These are phyloP conservation scores for Posidonia australis DNA, from an alignment of 106 monocot species.

Conservation along the genomic window DNA sequence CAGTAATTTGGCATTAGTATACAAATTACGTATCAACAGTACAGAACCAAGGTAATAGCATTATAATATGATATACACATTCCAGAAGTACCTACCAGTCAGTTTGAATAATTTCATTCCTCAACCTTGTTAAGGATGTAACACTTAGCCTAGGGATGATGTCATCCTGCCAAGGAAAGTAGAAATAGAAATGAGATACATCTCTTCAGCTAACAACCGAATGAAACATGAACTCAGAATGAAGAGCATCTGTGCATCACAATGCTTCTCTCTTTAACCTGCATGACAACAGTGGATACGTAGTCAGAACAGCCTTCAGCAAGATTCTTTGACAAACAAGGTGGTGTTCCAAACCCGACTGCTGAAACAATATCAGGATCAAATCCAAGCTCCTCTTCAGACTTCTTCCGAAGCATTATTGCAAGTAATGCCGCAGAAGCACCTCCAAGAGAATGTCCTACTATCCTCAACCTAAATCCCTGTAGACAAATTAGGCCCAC, in stretches of 20 bases:
- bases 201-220: background rate
- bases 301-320: conserved; percentile 75
- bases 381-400: conserved; percentile 77
- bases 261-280: conserved; percentile 32
- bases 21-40: too few relatives aligned
- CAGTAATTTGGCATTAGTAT: too few relatives aligned
- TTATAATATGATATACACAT: background rate
- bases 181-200: background rate
- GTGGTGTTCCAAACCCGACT: conserved; percentile 87
- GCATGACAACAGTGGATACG: conserved; percentile 83
- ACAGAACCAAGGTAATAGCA: background rate
- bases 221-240: background rate
- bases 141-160: conserved; percentile 86
- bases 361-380: conserved; percentile 77
- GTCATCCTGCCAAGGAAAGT: conserved; percentile 61
- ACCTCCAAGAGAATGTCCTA: conserved; percentile 95
- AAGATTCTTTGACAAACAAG: conserved; percentile 72
- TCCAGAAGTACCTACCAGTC: conserved; percentile 54
- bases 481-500: conserved; percentile 13
- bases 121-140: conserved; percentile 65
- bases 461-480: conserved; percentile 78
- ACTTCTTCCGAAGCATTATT: conserved; percentile 69
- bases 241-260: background rate
- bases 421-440: conserved; percentile 90
- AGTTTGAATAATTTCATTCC: conserved; percentile 85